Evolutionary conservation across 345 rosid genomes (phyloP).

Genomic region (Cardamine chenopodiifolia): DNA sequence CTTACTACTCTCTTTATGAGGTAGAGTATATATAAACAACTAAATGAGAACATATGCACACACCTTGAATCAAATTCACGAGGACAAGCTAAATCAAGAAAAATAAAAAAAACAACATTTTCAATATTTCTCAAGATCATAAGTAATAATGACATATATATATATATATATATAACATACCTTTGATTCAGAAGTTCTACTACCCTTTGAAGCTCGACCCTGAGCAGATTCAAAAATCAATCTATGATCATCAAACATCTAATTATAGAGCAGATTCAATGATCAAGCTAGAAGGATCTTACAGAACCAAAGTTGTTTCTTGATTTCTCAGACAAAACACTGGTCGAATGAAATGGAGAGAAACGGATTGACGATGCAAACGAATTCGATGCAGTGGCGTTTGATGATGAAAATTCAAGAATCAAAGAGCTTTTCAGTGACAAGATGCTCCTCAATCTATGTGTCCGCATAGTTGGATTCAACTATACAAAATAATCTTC

Average conservation of each 20-base stretch:
- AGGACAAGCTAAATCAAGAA: too few species aligned
- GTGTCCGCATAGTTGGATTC: constrained; percentile 12
- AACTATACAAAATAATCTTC: neutral
- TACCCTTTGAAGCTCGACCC: neutral
- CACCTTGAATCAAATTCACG: neutral
- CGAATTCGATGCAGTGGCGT: neutral
- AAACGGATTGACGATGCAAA: neutral
- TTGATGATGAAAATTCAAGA: constrained; percentile 7
- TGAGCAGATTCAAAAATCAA: neutral
- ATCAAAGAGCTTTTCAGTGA: constrained; percentile 23
- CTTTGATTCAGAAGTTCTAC: constrained; percentile 31
- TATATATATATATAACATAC: too few species aligned
- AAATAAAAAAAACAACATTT: too few species aligned
- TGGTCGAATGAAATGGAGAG: constrained; percentile 39
- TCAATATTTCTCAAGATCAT: neutral
- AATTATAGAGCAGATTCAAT: neutral
- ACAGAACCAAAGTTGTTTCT: constrained; percentile 32
- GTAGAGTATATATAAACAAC: neutral
- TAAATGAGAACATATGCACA: neutral
- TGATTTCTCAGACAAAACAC: constrained; percentile 40
- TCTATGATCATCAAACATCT: neutral
- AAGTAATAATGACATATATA: too few species aligned
- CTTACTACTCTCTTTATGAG: too few species aligned
- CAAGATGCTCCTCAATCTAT: constrained; percentile 28
- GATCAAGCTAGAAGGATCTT: constrained; percentile 14